Evolutionary conservation across 2,329 filamentous ascomycete genomes (phyloP).

Genomic region (Trichoderma breve): DNA sequence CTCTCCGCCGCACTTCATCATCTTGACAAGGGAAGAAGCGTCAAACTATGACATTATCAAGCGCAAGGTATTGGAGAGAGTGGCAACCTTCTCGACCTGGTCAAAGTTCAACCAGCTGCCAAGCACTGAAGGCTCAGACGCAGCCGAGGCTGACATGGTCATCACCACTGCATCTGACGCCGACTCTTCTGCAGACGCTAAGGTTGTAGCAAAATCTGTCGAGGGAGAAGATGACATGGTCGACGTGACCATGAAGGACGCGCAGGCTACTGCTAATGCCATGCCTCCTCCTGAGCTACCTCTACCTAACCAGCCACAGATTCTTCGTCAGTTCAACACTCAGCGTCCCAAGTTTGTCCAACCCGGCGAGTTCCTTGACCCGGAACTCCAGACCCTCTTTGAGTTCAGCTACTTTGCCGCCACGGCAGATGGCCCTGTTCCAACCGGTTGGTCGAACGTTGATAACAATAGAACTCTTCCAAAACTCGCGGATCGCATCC

Average conservation of each 20-base stretch:
- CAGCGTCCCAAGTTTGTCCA: constrained; percentile 53
- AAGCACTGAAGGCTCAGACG: constrained; percentile 48
- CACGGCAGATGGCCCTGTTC: constrained; percentile 55
- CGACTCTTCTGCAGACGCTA: constrained; percentile 66
- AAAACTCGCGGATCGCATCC: constrained; percentile 47
- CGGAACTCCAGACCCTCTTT: constrained; percentile 69
- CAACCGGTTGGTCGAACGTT: constrained; percentile 66
- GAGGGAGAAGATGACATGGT: constrained; percentile 89
- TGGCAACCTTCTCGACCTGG: constrained; percentile 73
- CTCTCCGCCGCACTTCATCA: constrained; percentile 66
- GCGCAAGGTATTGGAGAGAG: constrained; percentile 74
- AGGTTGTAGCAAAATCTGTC: constrained; percentile 73
- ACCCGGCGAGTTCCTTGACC: constrained; percentile 57
- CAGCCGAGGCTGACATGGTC: constrained; percentile 66
- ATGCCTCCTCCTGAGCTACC: constrained; percentile 23
- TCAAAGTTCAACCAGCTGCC: constrained; percentile 57
- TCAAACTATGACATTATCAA: constrained; percentile 67
- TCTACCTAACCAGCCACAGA: constrained; percentile 25
- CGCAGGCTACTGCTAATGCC: constrained; percentile 31
- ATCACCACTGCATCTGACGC: constrained; percentile 62
- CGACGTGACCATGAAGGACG: constrained; percentile 80
- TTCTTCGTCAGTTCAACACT: constrained; percentile 49
- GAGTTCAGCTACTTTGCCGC: constrained; percentile 66
- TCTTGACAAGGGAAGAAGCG: constrained; percentile 71
- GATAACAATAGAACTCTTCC: constrained; percentile 59